These are phyloP conservation scores for Anisodus tanguticus DNA, from an alignment of 257 asterid genomes.

Conservation along the genomic window DNA sequence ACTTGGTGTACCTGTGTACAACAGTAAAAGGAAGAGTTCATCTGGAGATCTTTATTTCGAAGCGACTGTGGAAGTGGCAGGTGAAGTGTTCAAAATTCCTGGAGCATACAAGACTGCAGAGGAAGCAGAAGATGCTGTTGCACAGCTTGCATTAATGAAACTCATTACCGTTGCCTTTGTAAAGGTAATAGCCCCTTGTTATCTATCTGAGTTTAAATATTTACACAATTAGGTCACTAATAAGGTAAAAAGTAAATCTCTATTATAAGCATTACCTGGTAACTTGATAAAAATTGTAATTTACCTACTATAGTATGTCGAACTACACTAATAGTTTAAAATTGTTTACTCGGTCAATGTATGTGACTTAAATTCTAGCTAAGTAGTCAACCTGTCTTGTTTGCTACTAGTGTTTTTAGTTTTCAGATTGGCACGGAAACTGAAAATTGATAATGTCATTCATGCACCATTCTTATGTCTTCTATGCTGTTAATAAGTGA, in stretches of 20 bases:
- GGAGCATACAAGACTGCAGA: slow-evolving; percentile 34
- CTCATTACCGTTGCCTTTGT: slow-evolving; percentile 38
- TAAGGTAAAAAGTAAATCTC: too few species aligned
- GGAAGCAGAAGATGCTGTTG: slow-evolving; percentile 52
- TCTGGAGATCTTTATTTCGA: slow-evolving; percentile 34
- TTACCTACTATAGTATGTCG: neutral
- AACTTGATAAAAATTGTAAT: neutral
- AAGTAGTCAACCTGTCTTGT: neutral
- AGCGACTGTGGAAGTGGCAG: slow-evolving; percentile 38
- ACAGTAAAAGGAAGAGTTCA: slow-evolving; percentile 28
- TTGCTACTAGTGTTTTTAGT: neutral
- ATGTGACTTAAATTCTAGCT: neutral
- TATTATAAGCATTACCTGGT: neutral
- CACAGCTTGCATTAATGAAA: slow-evolving; percentile 50
- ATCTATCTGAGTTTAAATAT: neutral
- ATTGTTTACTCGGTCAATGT: neutral
- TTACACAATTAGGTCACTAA: too few species aligned
- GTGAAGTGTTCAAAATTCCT: slow-evolving; percentile 39
- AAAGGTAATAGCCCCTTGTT: slow-evolving; percentile 39
- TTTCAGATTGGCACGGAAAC: neutral
- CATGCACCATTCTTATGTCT: neutral
- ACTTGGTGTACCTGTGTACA: slow-evolving; percentile 40
- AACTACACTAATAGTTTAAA: neutral
- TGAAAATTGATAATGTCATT: neutral
- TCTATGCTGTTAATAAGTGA: neutral